These are phyloP conservation scores for Rhodocollybia butyracea DNA, from an alignment of 768 basidiomycete genomes.

Conservation along the genomic window DNA sequence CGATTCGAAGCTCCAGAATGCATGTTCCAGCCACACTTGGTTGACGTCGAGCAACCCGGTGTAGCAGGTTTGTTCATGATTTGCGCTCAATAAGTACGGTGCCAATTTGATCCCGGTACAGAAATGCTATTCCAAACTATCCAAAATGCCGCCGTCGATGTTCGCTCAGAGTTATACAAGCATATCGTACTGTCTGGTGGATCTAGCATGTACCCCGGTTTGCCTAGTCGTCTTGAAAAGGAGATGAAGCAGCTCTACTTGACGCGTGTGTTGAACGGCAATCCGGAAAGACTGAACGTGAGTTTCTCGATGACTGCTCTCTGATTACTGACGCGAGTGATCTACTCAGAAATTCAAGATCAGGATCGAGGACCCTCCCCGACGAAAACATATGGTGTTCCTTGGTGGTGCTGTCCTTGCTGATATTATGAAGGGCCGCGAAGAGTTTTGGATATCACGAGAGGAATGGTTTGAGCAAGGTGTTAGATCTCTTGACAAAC, in stretches of 20 bases:
- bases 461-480: constrained; percentile 98
- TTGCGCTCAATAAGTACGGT: neutral
- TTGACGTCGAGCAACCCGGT: constrained; percentile 95
- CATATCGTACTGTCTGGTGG: constrained; percentile 98
- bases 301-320: constrained; percentile 27
- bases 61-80: constrained; percentile 69
- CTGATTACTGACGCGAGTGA: neutral
- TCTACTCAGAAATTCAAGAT: constrained; percentile 95
- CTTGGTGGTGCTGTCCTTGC: constrained; percentile 97
- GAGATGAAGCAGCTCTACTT: constrained; percentile 99
- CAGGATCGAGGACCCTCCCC: constrained; percentile 95
- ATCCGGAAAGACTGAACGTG: constrained; percentile 83
- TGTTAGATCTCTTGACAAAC: constrained; percentile 75
- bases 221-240: constrained; percentile 95
- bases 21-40: constrained; percentile 99
- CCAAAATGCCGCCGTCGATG: constrained; percentile 86
- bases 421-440: constrained; percentile 94
- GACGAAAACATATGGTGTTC: constrained; percentile 99
- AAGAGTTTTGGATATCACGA: constrained; percentile 93
- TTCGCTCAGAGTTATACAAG: constrained; percentile 90
- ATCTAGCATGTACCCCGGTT: constrained; percentile 97
- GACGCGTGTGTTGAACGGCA: constrained; percentile 80
- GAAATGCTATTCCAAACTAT: constrained; percentile 98
- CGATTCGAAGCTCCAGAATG: constrained; percentile 99
- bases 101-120: constrained; percentile 19